Percentiles rank a stretch among this genome's conserved stretches.
Conservation (phyloP, 495 filamentous ascomycete genomes). For the Penicillium robsamsonii region DNA sequence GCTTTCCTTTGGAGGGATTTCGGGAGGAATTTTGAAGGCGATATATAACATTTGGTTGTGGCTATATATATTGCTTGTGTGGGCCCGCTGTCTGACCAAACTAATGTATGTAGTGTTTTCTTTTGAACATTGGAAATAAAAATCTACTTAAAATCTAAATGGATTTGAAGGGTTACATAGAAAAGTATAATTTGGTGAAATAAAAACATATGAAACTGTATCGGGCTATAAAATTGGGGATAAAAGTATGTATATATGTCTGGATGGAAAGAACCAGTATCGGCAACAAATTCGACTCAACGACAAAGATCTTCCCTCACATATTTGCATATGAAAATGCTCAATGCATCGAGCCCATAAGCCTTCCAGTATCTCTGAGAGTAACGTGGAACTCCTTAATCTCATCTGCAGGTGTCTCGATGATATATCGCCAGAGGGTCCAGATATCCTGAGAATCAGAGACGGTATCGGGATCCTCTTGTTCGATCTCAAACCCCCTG, state of each 20-base stretch:
- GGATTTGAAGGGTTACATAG: neutral
- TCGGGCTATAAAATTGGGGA: neutral
- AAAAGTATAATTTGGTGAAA: neutral
- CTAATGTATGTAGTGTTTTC: too few species aligned
- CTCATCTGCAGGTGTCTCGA: neutral
- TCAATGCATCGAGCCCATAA: neutral
- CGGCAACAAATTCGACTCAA: neutral
- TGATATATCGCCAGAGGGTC: constrained; percentile 3
- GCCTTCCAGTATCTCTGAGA: constrained; percentile 3
- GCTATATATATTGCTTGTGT: neutral
- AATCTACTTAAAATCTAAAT: neutral
- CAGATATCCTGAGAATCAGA: constrained; percentile 5
- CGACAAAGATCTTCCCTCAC: neutral
- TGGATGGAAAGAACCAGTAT: neutral
- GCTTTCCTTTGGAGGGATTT: too few species aligned
- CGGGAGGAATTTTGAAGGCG: neutral
- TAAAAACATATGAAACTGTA: neutral
- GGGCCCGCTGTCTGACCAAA: too few species aligned
- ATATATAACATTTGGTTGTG: neutral
- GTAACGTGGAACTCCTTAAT: neutral
- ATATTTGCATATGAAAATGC: neutral
- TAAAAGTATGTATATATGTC: neutral
- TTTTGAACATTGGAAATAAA: neutral
- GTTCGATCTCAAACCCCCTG: constrained; percentile 2
- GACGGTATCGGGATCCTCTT: neutral